Evolutionary conservation across 805 yeast species (phyloP), one percentile per base, ranked within the genome.

Genomic region (Candida coleopterorum): DNA sequence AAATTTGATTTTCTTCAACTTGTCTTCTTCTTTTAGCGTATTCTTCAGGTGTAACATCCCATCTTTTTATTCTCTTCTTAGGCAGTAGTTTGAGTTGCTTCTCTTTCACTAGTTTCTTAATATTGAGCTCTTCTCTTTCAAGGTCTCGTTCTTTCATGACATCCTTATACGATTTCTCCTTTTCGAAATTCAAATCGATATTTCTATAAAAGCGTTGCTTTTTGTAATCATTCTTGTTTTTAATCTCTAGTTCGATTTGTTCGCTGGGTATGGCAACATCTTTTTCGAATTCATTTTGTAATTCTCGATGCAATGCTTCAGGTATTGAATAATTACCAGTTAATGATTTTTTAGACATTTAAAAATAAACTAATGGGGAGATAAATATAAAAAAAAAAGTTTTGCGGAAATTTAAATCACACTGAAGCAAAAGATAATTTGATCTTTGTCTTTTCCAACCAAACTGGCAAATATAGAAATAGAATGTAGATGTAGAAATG

Each of bases 31-130:
- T 27, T 29, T 37, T 31, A 21, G 47, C 59, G 20, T 53, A 55
- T 23, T 63, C 64, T 33, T 55, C 64, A 4, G 62, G 64, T 2
- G 60, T 53, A 1, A 71, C 74, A 43, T 70, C 76, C 72, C 75
- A 70, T 42, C 77, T 48, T 32, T 64, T 58, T 43, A 64, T 62
- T 25, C 61, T 41, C 24, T 39, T 43, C 32, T 56, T 50, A 6
- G 45, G 41, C 6, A 44, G 40, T 24, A 31, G 18, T 12, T 41
- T 48, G n/a, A 43, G 45, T 18, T 45, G 31, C 20, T 49, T 46
- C 34, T 47, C 46, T 32, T 49, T 45, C 29, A 55, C 41, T 33
- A 51, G 45, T 40, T 46, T 51, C 32, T 48, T 49, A 24, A 55
- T 45, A 44, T 58, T 25, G 52, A 41, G 37, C 41, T 49, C 52